These are phyloP conservation scores for Pugionium cornutum DNA, from an alignment of 345 rosid species.

Conservation along the genomic window DNA sequence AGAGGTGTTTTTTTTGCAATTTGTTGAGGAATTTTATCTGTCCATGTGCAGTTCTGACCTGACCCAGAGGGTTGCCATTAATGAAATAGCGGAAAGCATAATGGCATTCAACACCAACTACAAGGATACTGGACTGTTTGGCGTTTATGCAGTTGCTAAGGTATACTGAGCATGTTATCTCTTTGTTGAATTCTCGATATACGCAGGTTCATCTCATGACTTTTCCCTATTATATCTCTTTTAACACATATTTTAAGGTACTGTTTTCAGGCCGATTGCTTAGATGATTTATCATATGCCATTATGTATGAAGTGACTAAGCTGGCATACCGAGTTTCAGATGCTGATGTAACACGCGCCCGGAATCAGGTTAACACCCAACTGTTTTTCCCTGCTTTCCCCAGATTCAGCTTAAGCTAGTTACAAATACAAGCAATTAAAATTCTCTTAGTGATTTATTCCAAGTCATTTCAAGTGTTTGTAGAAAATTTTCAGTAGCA, in stretches of 20 bases:
- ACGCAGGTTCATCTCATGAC: background rate
- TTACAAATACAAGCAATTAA: no score
- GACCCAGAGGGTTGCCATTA: conserved; percentile 76
- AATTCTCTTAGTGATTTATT: no score
- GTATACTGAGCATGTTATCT: conserved; percentile 41
- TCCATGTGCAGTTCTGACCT: conserved; percentile 69
- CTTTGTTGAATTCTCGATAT: background rate
- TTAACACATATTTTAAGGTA: background rate
- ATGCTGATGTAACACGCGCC: conserved; percentile 93
- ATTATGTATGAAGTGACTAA: conserved; percentile 89
- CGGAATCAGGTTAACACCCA: conserved; percentile 73
- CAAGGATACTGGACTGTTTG: conserved; percentile 96
- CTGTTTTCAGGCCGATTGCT: conserved; percentile 46
- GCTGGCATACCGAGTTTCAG: conserved; percentile 87
- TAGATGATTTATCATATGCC: conserved; percentile 93
- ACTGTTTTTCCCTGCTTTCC: background rate
- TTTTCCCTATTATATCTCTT: background rate
- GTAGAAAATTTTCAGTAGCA: background rate
- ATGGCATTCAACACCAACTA: conserved; percentile 99
- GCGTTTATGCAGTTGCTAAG: conserved; percentile 97
- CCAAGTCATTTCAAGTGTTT: background rate
- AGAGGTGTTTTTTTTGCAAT: background rate
- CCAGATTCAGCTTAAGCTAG: background rate
- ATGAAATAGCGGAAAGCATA: conserved; percentile 94
- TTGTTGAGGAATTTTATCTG: conserved; percentile 33